These are phyloP conservation scores for Hortaea sp. DNA, from an alignment of 2,329 filamentous ascomycete genomes.

Conservation along the genomic window DNA sequence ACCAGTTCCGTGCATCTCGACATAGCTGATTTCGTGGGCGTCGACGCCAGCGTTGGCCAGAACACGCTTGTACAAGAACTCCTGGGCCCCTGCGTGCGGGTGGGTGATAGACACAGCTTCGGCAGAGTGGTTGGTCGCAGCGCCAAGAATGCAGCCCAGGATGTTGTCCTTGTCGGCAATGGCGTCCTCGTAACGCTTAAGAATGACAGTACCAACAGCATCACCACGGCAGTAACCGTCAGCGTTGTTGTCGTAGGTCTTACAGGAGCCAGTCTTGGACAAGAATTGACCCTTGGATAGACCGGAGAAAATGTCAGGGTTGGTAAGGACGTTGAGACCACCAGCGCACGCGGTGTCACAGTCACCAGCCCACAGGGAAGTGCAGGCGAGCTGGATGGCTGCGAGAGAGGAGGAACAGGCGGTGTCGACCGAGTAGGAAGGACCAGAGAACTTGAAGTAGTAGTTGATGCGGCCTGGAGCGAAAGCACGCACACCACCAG, in stretches of 20 bases:
- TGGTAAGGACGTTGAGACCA: constrained; percentile 68
- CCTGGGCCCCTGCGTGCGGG: constrained; percentile 68
- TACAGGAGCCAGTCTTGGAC: constrained; percentile 65
- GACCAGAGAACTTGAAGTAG: constrained; percentile 66
- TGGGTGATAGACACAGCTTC: constrained; percentile 76
- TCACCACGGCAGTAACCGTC: constrained; percentile 79
- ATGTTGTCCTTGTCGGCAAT: constrained; percentile 61
- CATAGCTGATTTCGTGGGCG: constrained; percentile 67
- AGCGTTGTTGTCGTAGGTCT: constrained; percentile 70
- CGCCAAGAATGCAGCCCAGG: constrained; percentile 65
- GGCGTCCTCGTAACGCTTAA: constrained; percentile 74
- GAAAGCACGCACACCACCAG: constrained; percentile 52
- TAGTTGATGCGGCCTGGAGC: constrained; percentile 61
- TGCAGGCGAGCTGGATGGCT: constrained; percentile 62
- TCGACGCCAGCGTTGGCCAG: constrained; percentile 64
- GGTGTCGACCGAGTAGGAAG: constrained; percentile 64
- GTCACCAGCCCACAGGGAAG: constrained; percentile 63
- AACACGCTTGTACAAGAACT: constrained; percentile 58
- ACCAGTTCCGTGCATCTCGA: constrained; percentile 85
- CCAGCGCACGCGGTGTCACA: constrained; percentile 74
- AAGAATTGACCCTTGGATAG: constrained; percentile 69
- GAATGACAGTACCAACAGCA: constrained; percentile 60
- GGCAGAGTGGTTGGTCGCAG: constrained; percentile 71
- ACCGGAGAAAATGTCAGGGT: constrained; percentile 69
- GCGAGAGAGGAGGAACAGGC: constrained; percentile 67